Conservation (phyloP, 1,284 basidiomycete genomes). For the Tylopilus sp. region DNA sequence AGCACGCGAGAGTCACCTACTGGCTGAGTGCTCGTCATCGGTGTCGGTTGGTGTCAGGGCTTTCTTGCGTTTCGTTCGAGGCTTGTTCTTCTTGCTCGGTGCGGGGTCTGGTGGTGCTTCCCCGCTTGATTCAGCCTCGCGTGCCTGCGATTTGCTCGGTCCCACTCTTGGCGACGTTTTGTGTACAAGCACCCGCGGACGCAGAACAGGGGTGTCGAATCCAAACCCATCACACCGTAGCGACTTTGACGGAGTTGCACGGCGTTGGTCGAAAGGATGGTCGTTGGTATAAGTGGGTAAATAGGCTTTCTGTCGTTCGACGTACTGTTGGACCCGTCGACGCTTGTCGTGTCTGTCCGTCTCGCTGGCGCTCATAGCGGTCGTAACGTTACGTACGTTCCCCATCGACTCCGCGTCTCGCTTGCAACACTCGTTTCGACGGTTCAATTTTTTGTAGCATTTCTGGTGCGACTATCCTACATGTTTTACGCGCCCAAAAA, state of each 20-base stretch:
- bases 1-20: constrained; percentile 21
- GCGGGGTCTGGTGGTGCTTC: constrained; percentile 14
- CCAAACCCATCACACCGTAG: constrained; percentile 29
- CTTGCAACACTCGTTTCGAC: not conserved
- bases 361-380: not conserved
- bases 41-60: constrained; percentile 10
- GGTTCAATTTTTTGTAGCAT: constrained; percentile 8
- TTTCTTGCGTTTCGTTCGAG: constrained; percentile 15
- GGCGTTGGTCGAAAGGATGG: constrained; percentile 37
- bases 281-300: constrained; percentile 44
- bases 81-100: constrained; percentile 15
- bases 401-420: not conserved
- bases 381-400: constrained; percentile 14
- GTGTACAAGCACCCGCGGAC: constrained; percentile 38
- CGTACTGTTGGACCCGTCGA: constrained; percentile 44
- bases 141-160: constrained; percentile 7
- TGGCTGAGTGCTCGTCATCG: constrained; percentile 35
- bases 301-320: constrained; percentile 48
- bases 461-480: constrained; percentile 3
- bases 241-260: constrained; percentile 14
- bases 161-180: not conserved
- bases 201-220: constrained; percentile 59
- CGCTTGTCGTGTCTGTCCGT: constrained; percentile 40
- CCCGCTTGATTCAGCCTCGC: not conserved
- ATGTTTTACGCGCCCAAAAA: not conserved